A percentile compares a stretch with the other conserved stretches of the same genome.
Evolutionary conservation across 106 monocot genomes (phyloP).

Genomic region (Posidonia australis): DNA sequence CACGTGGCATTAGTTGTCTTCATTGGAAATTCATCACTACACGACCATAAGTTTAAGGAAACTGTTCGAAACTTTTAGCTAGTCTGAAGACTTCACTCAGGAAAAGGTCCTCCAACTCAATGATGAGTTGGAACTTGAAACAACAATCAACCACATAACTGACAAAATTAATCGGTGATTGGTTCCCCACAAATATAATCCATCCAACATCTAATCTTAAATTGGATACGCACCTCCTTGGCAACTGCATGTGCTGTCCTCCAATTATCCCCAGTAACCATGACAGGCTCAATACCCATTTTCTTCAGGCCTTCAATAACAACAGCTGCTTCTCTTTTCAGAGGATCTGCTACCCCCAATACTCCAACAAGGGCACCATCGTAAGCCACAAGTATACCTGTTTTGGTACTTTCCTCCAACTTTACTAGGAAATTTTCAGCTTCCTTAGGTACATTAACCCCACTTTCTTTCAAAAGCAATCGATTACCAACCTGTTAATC

Average conservation of each 20-base stretch:
- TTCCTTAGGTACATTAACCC: conserved; percentile 44
- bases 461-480: conserved; percentile 57
- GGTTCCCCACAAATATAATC: no score
- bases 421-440: conserved; percentile 49
- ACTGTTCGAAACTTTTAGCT: no score
- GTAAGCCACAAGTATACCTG: conserved; percentile 67
- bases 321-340: conserved; percentile 63
- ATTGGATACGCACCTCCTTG: conserved; percentile 42
- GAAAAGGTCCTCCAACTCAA: no score
- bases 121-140: no score
- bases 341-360: conserved; percentile 72
- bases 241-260: conserved; percentile 71
- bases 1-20: no score
- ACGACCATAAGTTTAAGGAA: no score
- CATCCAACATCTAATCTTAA: background rate
- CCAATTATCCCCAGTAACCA: conserved; percentile 87
- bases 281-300: conserved; percentile 64
- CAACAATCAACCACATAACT: no score
- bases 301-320: conserved; percentile 50
- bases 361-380: conserved; percentile 51
- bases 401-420: conserved; percentile 51
- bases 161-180: no score
- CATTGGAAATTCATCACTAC: no score
- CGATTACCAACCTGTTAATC: conserved; percentile 77
- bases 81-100: no score